These are phyloP conservation scores for Chaetomiaceae sp. DNA, from an alignment of 2,329 filamentous ascomycete species.

Conservation along the genomic window DNA sequence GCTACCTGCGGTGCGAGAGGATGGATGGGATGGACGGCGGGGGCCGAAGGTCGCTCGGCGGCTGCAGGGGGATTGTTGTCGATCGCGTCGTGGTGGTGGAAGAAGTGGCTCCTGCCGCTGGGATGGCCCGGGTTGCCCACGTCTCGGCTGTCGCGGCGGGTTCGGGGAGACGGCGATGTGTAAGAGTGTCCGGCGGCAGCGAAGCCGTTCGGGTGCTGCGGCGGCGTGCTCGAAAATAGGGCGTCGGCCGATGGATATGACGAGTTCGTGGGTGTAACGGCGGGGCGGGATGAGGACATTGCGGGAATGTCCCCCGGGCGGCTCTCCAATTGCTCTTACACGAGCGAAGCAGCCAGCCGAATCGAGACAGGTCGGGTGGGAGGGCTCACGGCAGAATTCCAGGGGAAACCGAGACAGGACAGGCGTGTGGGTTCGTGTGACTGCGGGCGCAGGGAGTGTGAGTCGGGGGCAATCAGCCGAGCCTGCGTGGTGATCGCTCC, in stretches of 20 bases:
- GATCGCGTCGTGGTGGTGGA: slow-evolving; percentile 11
- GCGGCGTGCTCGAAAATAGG: slow-evolving; percentile 18
- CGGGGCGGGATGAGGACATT: slow-evolving; percentile 27
- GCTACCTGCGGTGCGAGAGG: slow-evolving; percentile 13
- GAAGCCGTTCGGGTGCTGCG: slow-evolving; percentile 9
- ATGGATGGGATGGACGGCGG: slow-evolving; percentile 23
- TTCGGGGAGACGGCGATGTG: slow-evolving; percentile 23
- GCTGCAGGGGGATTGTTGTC: slow-evolving; percentile 13
- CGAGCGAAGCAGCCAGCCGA: slow-evolving; percentile 20
- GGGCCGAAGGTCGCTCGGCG: slow-evolving; percentile 11
- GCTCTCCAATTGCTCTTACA: slow-evolving; percentile 15
- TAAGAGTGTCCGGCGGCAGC: slow-evolving; percentile 6
- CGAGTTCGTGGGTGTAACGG: slow-evolving; percentile 22
- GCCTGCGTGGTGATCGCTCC: slow-evolving; percentile 13
- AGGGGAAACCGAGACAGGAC: slow-evolving; percentile 24
- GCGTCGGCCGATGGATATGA: slow-evolving; percentile 11
- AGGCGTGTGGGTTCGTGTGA: slow-evolving; percentile 19
- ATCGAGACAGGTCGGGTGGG: slow-evolving; percentile 22
- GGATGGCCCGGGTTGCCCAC: slow-evolving; percentile 3
- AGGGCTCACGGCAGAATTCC: slow-evolving; percentile 20
- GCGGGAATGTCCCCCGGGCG: slow-evolving; percentile 11
- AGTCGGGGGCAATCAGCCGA: slow-evolving; percentile 17
- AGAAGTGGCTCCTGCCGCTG: slow-evolving; percentile 9
- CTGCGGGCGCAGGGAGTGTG: slow-evolving; percentile 16
- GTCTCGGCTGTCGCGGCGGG: slow-evolving; percentile 18